These are phyloP conservation scores for Microdochium bolleyi DNA, from an alignment of 2,329 filamentous ascomycete genomes.

Conservation along the genomic window DNA sequence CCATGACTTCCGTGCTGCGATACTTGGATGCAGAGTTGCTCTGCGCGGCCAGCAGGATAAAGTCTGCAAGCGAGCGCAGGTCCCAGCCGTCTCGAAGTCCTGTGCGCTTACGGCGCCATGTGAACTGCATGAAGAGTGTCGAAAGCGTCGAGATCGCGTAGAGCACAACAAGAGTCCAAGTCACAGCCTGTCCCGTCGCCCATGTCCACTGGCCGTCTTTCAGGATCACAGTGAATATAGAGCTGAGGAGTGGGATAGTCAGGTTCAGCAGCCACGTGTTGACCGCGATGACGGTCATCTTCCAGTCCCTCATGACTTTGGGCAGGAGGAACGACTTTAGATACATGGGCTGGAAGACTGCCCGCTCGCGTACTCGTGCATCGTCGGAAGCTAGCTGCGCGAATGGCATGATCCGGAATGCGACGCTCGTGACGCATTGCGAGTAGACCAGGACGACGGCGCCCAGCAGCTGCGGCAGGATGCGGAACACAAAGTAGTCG, in stretches of 20 bases:
- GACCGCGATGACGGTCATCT: constrained; percentile 58
- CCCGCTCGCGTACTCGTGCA: constrained; percentile 49
- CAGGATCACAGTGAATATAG: constrained; percentile 60
- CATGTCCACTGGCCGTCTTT: constrained; percentile 61
- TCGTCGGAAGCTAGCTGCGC: constrained; percentile 63
- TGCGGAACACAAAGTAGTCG: constrained; percentile 79
- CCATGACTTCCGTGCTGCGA: constrained; percentile 56
- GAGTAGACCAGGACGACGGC: constrained; percentile 67
- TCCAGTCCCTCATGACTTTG: constrained; percentile 50
- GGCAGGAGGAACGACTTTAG: constrained; percentile 62
- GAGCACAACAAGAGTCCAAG: constrained; percentile 68
- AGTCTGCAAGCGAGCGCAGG: constrained; percentile 70
- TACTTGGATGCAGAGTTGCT: constrained; percentile 74
- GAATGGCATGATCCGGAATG: constrained; percentile 74
- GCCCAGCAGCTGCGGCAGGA: constrained; percentile 72
- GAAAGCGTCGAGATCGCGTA: constrained; percentile 62
- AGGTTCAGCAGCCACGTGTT: constrained; percentile 73
- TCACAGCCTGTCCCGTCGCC: constrained; percentile 68
- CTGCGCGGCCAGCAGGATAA: constrained; percentile 68
- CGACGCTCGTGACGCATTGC: constrained; percentile 63
- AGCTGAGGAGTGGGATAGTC: constrained; percentile 73
- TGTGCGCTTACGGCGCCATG: constrained; percentile 58
- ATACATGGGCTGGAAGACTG: constrained; percentile 61
- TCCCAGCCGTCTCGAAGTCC: constrained; percentile 70
- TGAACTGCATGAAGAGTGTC: constrained; percentile 49